These are phyloP conservation scores for Hevea brasiliensis DNA, from an alignment of 345 rosid genomes.

Conservation along the genomic window DNA sequence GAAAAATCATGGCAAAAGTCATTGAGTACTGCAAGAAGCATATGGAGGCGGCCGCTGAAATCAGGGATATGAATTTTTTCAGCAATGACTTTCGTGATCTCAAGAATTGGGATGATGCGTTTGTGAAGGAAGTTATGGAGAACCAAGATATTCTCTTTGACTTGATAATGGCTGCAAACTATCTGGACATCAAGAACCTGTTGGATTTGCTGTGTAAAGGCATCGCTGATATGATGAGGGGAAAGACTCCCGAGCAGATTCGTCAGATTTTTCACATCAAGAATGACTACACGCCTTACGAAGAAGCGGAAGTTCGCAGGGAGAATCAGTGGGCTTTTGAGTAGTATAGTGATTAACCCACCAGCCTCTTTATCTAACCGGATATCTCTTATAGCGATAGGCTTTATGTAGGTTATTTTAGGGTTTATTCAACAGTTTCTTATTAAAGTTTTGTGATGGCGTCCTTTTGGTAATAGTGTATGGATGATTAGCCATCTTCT, in stretches of 20 bases:
- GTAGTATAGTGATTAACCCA: background rate
- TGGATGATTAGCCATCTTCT: too few species aligned
- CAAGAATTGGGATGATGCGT: background rate
- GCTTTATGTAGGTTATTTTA: too few species aligned
- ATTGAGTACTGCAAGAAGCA: constrained; percentile 1
- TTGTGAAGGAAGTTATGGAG: background rate
- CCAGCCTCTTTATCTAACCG: too few species aligned
- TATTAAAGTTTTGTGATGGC: background rate
- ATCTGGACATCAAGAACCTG: background rate
- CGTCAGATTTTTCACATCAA: background rate
- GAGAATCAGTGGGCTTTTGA: constrained; percentile 17
- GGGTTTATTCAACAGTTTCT: too few species aligned
- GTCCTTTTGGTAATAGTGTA: too few species aligned
- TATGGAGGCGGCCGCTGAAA: background rate
- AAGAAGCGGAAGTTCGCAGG: constrained; percentile 1
- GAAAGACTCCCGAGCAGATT: constrained; percentile 3
- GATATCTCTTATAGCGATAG: too few species aligned
- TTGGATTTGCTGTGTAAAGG: constrained; percentile 3
- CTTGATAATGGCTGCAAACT: constrained; percentile 7
- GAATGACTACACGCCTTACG: constrained; percentile 12
- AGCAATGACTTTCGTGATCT: background rate
- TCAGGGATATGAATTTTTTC: background rate
- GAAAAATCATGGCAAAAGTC: background rate
- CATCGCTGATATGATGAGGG: constrained; percentile 7
- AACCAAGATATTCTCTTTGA: background rate